phyloP scores from a whole-genome alignment of 164 flowering plant genomes.

The Amborella trichopoda region DNA sequence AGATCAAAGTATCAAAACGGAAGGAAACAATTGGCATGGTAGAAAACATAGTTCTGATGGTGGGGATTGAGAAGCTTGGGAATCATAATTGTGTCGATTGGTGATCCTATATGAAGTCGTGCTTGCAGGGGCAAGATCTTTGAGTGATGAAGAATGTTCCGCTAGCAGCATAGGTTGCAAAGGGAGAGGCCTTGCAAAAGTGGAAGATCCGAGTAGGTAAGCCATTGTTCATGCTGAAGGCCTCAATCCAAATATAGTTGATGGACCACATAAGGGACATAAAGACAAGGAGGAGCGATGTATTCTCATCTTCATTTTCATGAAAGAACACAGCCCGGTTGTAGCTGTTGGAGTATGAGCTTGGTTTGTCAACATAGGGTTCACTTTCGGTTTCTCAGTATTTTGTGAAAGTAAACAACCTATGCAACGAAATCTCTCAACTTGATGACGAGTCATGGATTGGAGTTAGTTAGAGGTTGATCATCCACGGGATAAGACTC shows the following conservation, averaged over 20 bases:
- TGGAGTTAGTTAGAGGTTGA: not conserved
- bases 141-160: not conserved
- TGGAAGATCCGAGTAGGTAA: not conserved
- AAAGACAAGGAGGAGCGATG: not conserved
- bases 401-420: not conserved
- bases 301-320: not conserved
- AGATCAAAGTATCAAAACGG: too few species aligned
- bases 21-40: too few species aligned
- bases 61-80: not conserved
- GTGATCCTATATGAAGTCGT: not conserved
- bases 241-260: not conserved
- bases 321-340: not conserved
- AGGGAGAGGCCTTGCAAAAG: not conserved
- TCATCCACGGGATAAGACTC: not conserved
- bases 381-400: not conserved
- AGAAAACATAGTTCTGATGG: too few species aligned
- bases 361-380: not conserved
- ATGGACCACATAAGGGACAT: not conserved
- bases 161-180: not conserved
- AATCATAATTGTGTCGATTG: not conserved
- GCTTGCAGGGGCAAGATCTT: not conserved
- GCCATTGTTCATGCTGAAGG: not conserved
- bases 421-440: not conserved
- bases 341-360: not conserved
- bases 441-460: not conserved